Base-by-base conservation (phyloP, 768 basidiomycete genomes). In the Boletus rufocinnamomeus region DNA sequence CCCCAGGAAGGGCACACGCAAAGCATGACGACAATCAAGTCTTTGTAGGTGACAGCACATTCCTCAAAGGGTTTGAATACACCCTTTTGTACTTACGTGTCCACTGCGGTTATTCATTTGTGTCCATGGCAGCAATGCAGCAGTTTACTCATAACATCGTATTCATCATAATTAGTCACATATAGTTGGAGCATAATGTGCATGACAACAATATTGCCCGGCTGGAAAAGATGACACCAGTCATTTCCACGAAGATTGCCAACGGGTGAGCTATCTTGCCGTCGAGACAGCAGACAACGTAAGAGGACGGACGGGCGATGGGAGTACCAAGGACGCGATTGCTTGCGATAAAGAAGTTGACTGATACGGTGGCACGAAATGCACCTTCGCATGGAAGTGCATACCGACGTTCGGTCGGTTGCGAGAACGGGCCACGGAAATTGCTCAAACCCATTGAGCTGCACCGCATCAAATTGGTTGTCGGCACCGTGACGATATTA, bases 401-500 rank as follows among this genome's bases (percentile, higher is more conserved):
- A 60, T 50, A 35, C 38, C 40, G 41, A 57, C 43, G 60, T 54
- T 59, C n/a, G 49, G 57, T 57, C 57, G 54, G 41, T 32, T 38
- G 21, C 43, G 47, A 43, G 45, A 32, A 58, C 41, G 50, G 49
- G 48, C 44, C 46, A 50, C 45, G 23, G 13, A 48, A 57, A 44
- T 58, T 48, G 65, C 59, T 68, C 59, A 54, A 67, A 41, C 38
- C 38, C 48, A 57, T 53, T 35, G 65, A 58, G 59, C 50, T 50
- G 52, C 50, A 28, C 52, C 51, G 23, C 44, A 58, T 50, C 59
- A 40, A 37, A 25, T 19, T 46, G 34, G 47, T 52, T 45, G 57
- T 62, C 45, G 38, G 46, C 49, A 52, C 38, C 41, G 40, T 14
- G 25, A 50, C 47, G 48, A 45, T 48, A 30, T 77, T 82, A 94